Evolutionary conservation across 805 yeast genomes (phyloP).

Genomic region (Starmerella stigmatis): DNA sequence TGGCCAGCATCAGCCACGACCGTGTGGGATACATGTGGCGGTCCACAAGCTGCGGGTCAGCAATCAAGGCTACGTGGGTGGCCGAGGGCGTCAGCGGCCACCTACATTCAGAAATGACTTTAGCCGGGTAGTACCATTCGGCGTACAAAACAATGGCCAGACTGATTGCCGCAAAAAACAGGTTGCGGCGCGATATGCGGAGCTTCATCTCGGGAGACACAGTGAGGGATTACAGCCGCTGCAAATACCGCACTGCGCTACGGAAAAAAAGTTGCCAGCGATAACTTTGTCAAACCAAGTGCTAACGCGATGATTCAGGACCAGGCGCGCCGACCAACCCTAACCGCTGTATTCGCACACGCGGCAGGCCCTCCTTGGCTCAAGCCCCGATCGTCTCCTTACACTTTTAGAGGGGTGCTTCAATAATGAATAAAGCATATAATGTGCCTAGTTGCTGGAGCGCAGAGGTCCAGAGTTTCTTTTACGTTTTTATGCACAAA

Average conservation of each 20-base stretch:
- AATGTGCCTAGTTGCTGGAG: no score
- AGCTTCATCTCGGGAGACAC: no score
- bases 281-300: background rate
- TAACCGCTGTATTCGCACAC: no score
- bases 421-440: no score
- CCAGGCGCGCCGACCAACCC: no score
- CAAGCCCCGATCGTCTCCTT: no score
- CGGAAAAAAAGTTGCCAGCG: background rate
- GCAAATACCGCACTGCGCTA: no score
- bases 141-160: slow-evolving; percentile 38
- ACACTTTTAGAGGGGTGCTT: no score
- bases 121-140: slow-evolving; percentile 43
- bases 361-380: no score
- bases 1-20: slow-evolving; percentile 38
- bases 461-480: no score
- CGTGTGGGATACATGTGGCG: slow-evolving; percentile 74
- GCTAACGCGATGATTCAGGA: background rate
- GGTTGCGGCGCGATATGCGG: background rate
- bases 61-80: slow-evolving; percentile 46
- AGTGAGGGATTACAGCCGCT: no score
- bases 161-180: slow-evolving; percentile 30
- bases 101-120: slow-evolving; percentile 39
- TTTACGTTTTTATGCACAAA: no score
- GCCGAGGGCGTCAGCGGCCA: slow-evolving; percentile 39
- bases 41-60: slow-evolving; percentile 94